Base-by-base conservation (phyloP, 371 early-diverging fungal species). In the Apophysomyces ossiformis region DNA sequence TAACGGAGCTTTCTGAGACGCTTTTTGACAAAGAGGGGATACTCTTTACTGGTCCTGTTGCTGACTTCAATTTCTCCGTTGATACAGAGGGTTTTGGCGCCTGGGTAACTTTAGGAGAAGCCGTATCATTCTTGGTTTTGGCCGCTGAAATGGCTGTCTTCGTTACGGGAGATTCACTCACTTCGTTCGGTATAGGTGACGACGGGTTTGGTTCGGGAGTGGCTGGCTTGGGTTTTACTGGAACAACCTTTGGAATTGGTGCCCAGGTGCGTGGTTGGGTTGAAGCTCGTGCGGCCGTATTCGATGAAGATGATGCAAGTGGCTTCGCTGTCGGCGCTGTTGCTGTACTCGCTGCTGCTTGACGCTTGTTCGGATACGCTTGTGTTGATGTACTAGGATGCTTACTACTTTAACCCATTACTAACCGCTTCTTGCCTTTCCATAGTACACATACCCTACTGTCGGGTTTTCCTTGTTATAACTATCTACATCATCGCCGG, bases 401-500 rank as follows among this genome's bases (percentile, higher is more conserved):
- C 65, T 73, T 73, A 7, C 74, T 73, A 32, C n/a, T 13, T 21
- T 21, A 8, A 4, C 21, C 5, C 21, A 16, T 50, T 26, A 50
- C 16, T 50, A 9, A 50, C 21, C 35, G 21, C 1, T 50, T 45
- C 57, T 37, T 16, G 16, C 37, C 39, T 21, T 15, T 50, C 11
- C 4, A 26, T 37, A 50, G 36, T 8, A 32, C 13, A 61, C 83
- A 67, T 82, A 86, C 87, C 83, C 85, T 56, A 81, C 78, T 32
- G 85, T 86, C 37, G 83, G 74, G 68, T 85, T 87, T 41, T 88
- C 88, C 65, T 87, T 89, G 26, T 79, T 85, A 47, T 81, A 88
- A 67, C 88, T 88, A 62, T 88, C 89, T 7, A 89, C 91, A 67
- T 93, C 93, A 60, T 95, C 93, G 0, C 92, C 94, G 26, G 89